Percentiles rank a stretch among this genome's conserved stretches.
Conservation (phyloP, 306 rosid species). For the Pterocarpus santalinus region DNA sequence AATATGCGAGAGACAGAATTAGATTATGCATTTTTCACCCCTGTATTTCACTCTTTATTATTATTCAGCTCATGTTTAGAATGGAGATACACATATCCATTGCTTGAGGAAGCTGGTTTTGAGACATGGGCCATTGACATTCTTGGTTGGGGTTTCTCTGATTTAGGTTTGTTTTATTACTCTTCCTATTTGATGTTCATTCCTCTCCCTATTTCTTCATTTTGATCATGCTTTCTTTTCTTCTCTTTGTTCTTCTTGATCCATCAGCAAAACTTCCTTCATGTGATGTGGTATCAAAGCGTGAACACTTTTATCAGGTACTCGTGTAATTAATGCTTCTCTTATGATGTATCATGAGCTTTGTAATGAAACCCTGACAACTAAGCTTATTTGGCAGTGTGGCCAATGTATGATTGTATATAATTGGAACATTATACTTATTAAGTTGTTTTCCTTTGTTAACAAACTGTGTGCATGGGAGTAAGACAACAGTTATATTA, state of each 20-base stretch:
- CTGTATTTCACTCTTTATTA: constrained; percentile 46
- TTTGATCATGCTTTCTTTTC: constrained; percentile 8
- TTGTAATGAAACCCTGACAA: background rate
- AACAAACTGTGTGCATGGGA: background rate
- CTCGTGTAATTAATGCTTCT: background rate
- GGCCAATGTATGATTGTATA: no score
- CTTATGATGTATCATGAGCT: background rate
- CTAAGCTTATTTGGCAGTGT: no score
- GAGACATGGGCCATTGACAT: constrained; percentile 89
- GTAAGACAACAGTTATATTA: constrained; percentile 7
- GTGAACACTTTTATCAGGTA: constrained; percentile 79
- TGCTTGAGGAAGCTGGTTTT: constrained; percentile 82
- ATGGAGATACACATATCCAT: constrained; percentile 82
- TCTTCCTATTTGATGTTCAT: constrained; percentile 22
- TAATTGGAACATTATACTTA: background rate
- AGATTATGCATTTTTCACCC: constrained; percentile 7
- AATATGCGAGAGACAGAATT: constrained; percentile 10
- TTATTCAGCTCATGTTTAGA: constrained; percentile 89
- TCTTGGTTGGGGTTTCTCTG: constrained; percentile 94
- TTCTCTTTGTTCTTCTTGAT: constrained; percentile 20
- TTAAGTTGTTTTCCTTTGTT: background rate
- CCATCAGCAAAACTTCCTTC: constrained; percentile 68
- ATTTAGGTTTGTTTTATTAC: constrained; percentile 62
- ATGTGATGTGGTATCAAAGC: constrained; percentile 71
- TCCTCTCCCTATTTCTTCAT: background rate